These are phyloP conservation scores for Astragalus glycyphyllos DNA, from an alignment of 306 rosid genomes.

Conservation along the genomic window DNA sequence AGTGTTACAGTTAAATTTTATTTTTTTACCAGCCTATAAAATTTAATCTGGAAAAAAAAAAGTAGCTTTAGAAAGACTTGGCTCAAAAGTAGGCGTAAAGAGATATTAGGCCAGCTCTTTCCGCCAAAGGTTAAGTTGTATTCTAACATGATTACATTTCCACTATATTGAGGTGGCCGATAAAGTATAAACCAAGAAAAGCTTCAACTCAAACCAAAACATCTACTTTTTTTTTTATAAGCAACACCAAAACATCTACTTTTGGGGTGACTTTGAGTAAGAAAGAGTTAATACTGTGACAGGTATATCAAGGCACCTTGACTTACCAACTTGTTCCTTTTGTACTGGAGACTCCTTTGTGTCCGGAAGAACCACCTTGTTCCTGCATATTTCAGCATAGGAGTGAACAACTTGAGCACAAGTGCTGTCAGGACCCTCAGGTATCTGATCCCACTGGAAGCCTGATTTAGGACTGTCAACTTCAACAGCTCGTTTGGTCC, in stretches of 20 bases:
- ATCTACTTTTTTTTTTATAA: background rate
- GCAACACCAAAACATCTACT: background rate
- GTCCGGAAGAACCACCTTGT: slow-evolving; percentile 48
- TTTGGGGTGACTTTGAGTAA: background rate
- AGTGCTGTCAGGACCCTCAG: slow-evolving; percentile 76
- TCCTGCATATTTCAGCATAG: slow-evolving; percentile 58
- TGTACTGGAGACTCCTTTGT: slow-evolving; percentile 53
- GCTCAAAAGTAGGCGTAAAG: too few species aligned
- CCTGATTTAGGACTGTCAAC: slow-evolving; percentile 75
- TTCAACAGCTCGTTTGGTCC: slow-evolving; percentile 86
- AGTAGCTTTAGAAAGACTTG: too few species aligned
- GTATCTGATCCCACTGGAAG: slow-evolving; percentile 61
- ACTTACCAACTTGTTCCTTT: slow-evolving; percentile 65
- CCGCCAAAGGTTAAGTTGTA: slow-evolving; percentile 33
- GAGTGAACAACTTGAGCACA: slow-evolving; percentile 87
- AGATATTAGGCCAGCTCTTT: background rate
- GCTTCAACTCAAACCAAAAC: slow-evolving; percentile 26
- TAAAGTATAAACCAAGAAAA: slow-evolving; percentile 12
- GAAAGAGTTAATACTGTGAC: slow-evolving; percentile 22
- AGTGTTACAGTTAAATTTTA: too few species aligned
- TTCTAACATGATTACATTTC: slow-evolving; percentile 2
- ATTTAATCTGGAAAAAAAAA: too few species aligned
- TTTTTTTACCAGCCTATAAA: too few species aligned
- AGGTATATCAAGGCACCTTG: slow-evolving; percentile 28
- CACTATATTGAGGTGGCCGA: background rate